Evolutionary conservation across 208 protist genomes (phyloP).

Genomic region (Lotmaria passim): DNA sequence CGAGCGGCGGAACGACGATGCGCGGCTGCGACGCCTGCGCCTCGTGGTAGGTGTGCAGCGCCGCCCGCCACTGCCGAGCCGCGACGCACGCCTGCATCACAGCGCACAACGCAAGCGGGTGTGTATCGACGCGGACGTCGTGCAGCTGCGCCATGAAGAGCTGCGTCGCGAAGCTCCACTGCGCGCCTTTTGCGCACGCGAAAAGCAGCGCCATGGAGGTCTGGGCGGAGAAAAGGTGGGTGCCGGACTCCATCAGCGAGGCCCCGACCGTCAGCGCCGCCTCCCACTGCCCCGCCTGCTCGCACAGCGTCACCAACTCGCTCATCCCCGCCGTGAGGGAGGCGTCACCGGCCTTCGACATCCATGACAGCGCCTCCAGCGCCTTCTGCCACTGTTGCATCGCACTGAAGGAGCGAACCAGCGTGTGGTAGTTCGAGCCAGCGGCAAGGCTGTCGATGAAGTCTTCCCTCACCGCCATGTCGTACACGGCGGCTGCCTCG

Average conservation of each 20-base stretch:
- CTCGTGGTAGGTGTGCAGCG: conserved; percentile 42
- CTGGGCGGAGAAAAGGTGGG: conserved; percentile 51
- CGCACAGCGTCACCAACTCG: conserved; percentile 81
- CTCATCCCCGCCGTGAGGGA: conserved; percentile 66
- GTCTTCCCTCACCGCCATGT: conserved; percentile 66
- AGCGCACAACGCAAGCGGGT: conserved; percentile 77
- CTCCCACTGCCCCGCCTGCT: conserved; percentile 86
- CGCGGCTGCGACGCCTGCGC: conserved; percentile 62
- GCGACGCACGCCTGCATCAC: conserved; percentile 70
- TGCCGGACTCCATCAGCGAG: conserved; percentile 49
- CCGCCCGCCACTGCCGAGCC: conserved; percentile 57
- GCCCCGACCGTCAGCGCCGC: conserved; percentile 61
- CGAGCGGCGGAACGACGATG: conserved; percentile 74
- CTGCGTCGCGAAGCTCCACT: conserved; percentile 58
- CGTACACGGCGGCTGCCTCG: conserved; percentile 76
- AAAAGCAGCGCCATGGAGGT: conserved; percentile 71
- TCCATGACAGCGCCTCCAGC: conserved; percentile 84
- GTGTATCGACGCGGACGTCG: conserved; percentile 58
- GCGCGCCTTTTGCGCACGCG: conserved; percentile 63
- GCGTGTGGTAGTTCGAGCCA: conserved; percentile 69
- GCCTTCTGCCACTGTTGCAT: conserved; percentile 85
- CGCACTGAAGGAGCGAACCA: conserved; percentile 75
- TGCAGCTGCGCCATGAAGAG: conserved; percentile 53
- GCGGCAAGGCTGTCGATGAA: conserved; percentile 64
- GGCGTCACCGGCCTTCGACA: conserved; percentile 79